Evolutionary conservation across 2,329 filamentous ascomycete genomes (phyloP).

Genomic region (Capronia coronata): DNA sequence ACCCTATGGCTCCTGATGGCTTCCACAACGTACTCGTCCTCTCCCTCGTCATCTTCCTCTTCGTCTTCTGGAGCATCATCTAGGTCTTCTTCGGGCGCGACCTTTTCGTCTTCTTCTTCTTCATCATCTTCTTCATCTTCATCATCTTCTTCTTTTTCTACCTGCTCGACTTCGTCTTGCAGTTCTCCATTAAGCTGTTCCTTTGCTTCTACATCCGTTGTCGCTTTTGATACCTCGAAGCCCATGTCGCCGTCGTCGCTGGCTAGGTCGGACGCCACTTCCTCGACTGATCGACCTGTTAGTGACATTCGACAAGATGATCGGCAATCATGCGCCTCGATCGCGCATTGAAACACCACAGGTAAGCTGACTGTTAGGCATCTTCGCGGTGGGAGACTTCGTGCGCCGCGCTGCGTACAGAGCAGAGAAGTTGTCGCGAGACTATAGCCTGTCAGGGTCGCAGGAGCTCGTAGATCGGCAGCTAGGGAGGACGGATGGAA

Average conservation of each 20-base stretch:
- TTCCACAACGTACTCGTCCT: slow-evolving; percentile 16
- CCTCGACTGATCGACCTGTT: neutral
- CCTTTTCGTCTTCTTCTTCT: slow-evolving; percentile 11
- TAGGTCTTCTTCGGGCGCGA: slow-evolving; percentile 29
- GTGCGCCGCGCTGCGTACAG: neutral
- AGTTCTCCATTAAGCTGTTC: slow-evolving; percentile 20
- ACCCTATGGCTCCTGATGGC: slow-evolving; percentile 7
- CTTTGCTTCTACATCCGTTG: slow-evolving; percentile 14
- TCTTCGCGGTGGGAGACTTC: neutral
- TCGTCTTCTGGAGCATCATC: slow-evolving; percentile 33
- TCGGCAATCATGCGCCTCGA: neutral
- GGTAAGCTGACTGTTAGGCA: no score
- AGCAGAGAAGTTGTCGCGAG: neutral
- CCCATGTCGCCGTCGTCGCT: slow-evolving; percentile 9
- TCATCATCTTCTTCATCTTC: slow-evolving; percentile 28
- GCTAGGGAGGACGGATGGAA: no score
- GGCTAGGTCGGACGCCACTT: slow-evolving; percentile 1
- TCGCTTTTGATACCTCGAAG: neutral
- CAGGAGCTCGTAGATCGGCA: neutral
- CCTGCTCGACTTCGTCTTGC: slow-evolving; percentile 27
- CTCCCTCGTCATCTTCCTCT: slow-evolving; percentile 28
- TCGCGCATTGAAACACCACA: neutral
- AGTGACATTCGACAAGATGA: neutral
- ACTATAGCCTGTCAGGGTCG: neutral
- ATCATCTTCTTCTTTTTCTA: slow-evolving; percentile 25